Percentiles rank a stretch among this genome's conserved stretches.
Conservation (phyloP, 352 stramenopile genomes). For the Phytopythium delawarense region DNA sequence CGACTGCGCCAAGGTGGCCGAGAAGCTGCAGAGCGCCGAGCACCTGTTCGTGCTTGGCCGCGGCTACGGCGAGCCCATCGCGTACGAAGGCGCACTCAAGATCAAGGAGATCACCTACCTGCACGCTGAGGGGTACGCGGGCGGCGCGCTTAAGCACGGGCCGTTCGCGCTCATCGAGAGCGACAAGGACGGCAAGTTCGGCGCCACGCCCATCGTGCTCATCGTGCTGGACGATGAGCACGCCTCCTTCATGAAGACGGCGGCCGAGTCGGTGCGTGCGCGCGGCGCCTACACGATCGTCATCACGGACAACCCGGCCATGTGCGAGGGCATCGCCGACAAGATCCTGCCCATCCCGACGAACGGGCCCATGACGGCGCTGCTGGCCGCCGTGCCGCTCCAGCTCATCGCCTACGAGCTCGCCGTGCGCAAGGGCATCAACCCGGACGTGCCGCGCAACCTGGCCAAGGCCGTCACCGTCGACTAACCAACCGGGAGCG, state of each 20-base stretch:
- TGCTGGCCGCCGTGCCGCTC: slow-evolving; percentile 95
- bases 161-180: slow-evolving; percentile 98
- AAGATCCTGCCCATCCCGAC: slow-evolving; percentile 95
- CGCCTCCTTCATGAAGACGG: slow-evolving; percentile 94
- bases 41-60: slow-evolving; percentile 96
- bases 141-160: slow-evolving; percentile 97
- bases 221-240: slow-evolving; percentile 97
- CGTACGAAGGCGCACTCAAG: slow-evolving; percentile 97
- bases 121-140: slow-evolving; percentile 97
- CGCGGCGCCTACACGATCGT: slow-evolving; percentile 96
- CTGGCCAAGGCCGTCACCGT: slow-evolving; percentile 98
- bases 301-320: slow-evolving; percentile 95
- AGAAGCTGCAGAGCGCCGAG: slow-evolving; percentile 86
- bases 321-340: slow-evolving; percentile 92
- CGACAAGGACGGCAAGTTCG: slow-evolving; percentile 90
- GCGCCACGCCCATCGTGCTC: slow-evolving; percentile 96
- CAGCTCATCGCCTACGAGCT: slow-evolving; percentile 99
- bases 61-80: slow-evolving; percentile 92
- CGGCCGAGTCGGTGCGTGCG: slow-evolving; percentile 95
- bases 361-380: slow-evolving; percentile 95
- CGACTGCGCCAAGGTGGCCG: slow-evolving; percentile 88
- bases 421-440: slow-evolving; percentile 95
- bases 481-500: slow-evolving; percentile 75
- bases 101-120: slow-evolving; percentile 99
- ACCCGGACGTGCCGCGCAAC: slow-evolving; percentile 97